These are phyloP conservation scores for Parastagonospora nodorum DNA, from an alignment of 2,329 filamentous ascomycete species.

Conservation along the genomic window DNA sequence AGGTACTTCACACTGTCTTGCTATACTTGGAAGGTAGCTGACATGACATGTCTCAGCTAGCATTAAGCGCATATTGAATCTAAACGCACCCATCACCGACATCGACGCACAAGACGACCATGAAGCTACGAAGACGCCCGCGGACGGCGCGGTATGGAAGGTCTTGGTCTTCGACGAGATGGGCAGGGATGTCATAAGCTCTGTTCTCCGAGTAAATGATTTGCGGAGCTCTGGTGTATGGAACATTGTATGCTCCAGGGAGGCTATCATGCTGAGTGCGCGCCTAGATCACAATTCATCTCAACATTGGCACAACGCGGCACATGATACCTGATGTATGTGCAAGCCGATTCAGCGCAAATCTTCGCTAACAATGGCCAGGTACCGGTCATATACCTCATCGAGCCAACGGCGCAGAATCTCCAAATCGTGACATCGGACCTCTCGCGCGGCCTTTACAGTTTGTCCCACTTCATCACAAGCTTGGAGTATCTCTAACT, in stretches of 20 bases:
- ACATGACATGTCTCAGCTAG: conserved; percentile 63
- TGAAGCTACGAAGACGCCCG: conserved; percentile 12
- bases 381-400: conserved; percentile 85
- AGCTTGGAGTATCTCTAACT: neutral
- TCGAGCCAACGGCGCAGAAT: conserved; percentile 84
- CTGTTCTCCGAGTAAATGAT: conserved; percentile 91
- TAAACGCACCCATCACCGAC: conserved; percentile 72
- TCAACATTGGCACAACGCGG: conserved; percentile 76
- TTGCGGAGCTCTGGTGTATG: conserved; percentile 80
- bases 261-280: conserved; percentile 67
- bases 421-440: conserved; percentile 83
- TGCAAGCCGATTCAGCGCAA: neutral
- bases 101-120: conserved; percentile 67
- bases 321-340: conserved; percentile 90
- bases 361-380: conserved; percentile 16
- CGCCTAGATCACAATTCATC: conserved; percentile 48
- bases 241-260: neutral
- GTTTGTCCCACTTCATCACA: neutral
- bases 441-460: conserved; percentile 82
- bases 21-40: conserved; percentile 4
- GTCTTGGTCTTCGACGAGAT: conserved; percentile 92
- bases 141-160: conserved; percentile 29
- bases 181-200: conserved; percentile 95
- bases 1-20: conserved; percentile 16
- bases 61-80: conserved; percentile 92